Percentiles rank a stretch among this genome's conserved stretches.
phyloP scores from a whole-genome alignment of 192 early-diverging fungal genomes.

The Coemansia sp. region DNA sequence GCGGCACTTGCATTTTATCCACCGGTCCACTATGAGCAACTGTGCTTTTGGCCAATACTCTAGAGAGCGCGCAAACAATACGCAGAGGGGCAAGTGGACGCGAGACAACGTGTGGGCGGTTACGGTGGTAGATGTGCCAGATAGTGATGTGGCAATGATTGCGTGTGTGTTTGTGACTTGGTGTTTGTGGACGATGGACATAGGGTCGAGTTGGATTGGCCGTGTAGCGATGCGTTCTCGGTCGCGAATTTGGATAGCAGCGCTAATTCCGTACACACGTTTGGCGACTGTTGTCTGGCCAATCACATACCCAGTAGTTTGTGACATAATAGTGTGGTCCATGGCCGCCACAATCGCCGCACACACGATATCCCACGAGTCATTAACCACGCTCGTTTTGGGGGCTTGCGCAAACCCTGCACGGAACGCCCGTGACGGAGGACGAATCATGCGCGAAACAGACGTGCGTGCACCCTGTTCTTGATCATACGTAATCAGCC shows the following conservation, averaged over 20 bases:
- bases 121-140: neutral
- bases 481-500: neutral
- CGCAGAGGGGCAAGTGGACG: neutral
- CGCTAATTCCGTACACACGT: neutral
- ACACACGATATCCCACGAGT: neutral
- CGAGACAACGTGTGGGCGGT: neutral
- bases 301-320: neutral
- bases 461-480: neutral
- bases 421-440: neutral
- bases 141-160: neutral
- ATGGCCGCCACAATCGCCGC: neutral
- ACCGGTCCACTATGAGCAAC: neutral
- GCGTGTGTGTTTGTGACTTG: neutral
- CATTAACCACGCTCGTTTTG: neutral
- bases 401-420: neutral
- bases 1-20: neutral
- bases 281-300: neutral
- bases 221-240: neutral
- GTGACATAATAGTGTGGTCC: neutral
- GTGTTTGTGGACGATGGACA: neutral
- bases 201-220: neutral
- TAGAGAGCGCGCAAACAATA: neutral
- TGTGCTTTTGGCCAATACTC: neutral
- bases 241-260: neutral
- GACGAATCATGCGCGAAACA: neutral